Percentiles rank a stretch among this genome's conserved stretches.
These are phyloP conservation scores for Claviceps arundinis DNA, from an alignment of 2,329 filamentous ascomycete genomes.

Conservation along the genomic window DNA sequence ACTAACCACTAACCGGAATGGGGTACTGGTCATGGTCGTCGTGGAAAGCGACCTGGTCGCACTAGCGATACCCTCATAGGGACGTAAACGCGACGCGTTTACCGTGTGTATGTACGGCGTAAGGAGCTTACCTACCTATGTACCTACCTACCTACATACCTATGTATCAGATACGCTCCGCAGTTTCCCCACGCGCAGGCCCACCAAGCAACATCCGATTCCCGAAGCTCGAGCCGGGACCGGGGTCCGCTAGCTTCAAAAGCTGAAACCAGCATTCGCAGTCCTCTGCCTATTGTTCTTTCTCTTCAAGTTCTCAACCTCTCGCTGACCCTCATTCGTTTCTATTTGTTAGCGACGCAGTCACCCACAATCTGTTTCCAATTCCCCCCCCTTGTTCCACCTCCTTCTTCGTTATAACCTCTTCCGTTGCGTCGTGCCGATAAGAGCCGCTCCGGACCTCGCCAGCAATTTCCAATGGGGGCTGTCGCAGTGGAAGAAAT, in stretches of 20 bases:
- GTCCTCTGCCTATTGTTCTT: no score
- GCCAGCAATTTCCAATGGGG: not conserved
- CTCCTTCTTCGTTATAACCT: not conserved
- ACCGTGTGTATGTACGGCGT: no score
- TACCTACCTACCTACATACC: no score
- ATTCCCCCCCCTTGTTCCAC: not conserved
- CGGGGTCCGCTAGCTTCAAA: not conserved
- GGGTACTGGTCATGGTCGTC: no score
- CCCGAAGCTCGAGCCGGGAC: not conserved
- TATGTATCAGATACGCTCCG: not conserved
- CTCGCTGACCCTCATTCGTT: not conserved
- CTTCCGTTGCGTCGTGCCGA: not conserved
- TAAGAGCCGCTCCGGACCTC: not conserved
- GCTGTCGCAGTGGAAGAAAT: conserved; percentile 3
- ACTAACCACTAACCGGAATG: no score
- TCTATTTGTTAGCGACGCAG: not conserved
- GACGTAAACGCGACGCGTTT: no score
- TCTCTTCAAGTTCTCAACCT: not conserved
- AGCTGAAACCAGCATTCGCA: no score
- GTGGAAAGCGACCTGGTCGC: no score
- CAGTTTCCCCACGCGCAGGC: not conserved
- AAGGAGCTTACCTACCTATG: no score
- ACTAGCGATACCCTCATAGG: no score
- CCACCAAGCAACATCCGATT: not conserved
- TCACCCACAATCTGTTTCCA: not conserved